Conservation (phyloP, 306 rosid species). For the Castanea mollissima region DNA sequence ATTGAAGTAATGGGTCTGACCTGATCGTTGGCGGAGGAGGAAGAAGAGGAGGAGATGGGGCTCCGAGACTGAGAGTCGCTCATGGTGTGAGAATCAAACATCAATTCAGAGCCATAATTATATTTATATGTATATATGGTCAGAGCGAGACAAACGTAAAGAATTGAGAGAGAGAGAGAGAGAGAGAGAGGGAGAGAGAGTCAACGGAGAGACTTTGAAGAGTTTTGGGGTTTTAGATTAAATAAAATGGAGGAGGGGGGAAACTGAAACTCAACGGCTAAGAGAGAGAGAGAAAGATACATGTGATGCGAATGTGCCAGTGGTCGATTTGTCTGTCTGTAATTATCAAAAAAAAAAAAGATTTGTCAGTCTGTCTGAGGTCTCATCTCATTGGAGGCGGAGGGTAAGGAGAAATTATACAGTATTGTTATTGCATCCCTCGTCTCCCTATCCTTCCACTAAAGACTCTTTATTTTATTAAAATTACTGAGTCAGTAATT, state of each 20-base stretch:
- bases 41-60: conserved; percentile 56
- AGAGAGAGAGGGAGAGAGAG: conserved; percentile 9
- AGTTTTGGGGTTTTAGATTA: background rate
- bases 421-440: no score
- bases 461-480: no score
- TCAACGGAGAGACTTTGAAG: conserved; percentile 10
- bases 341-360: no score
- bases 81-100: conserved; percentile 36
- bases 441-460: no score
- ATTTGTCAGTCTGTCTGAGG: no score
- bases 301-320: no score
- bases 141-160: conserved; percentile 18
- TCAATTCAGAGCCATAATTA: conserved; percentile 33
- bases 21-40: conserved; percentile 55
- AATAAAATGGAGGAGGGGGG: background rate
- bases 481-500: no score
- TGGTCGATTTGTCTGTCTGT: no score
- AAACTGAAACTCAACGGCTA: conserved; percentile 34
- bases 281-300: background rate
- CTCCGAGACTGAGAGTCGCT: conserved; percentile 63
- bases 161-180: conserved; percentile 11
- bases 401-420: no score
- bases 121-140: no score
- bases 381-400: no score
- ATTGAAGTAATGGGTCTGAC: conserved; percentile 23